Conservation (phyloP, 2,329 filamentous ascomycete species). For the Cordyceps farinosa region DNA sequence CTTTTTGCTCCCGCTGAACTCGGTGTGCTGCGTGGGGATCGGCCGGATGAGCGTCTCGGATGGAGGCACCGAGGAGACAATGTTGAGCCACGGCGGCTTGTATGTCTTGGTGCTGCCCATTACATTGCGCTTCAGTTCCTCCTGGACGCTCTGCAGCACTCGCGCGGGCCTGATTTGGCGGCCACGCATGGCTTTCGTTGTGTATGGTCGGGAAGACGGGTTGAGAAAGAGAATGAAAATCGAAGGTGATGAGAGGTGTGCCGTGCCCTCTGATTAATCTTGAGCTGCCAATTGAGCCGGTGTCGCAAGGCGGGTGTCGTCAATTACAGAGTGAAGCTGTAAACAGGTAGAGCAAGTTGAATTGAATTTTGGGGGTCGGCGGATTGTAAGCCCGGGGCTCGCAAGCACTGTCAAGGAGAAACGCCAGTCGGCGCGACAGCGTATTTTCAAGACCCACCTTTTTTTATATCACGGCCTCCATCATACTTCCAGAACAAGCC, state of each 20-base stretch:
- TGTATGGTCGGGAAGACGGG: slow-evolving; percentile 17
- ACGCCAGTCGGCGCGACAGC: neutral
- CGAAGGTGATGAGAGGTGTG: too few species aligned
- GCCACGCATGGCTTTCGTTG: slow-evolving; percentile 34
- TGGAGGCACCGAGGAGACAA: slow-evolving; percentile 53
- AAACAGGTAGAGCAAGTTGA: neutral
- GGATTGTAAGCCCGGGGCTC: slow-evolving; percentile 29
- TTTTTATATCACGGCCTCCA: slow-evolving; percentile 10
- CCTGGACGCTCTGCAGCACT: slow-evolving; percentile 44
- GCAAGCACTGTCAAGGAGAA: slow-evolving; percentile 9
- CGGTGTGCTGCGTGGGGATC: slow-evolving; percentile 45
- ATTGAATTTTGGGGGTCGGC: slow-evolving; percentile 26
- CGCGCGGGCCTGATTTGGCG: slow-evolving; percentile 45
- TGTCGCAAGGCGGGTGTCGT: slow-evolving; percentile 17
- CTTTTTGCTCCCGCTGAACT: slow-evolving; percentile 36
- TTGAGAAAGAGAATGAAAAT: neutral
- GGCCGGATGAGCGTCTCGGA: slow-evolving; percentile 55
- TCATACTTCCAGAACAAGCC: neutral
- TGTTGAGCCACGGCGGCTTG: slow-evolving; percentile 48
- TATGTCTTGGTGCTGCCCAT: slow-evolving; percentile 32
- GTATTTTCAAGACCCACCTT: slow-evolving; percentile 12
- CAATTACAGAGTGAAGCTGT: slow-evolving; percentile 20
- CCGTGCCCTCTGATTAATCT: neutral
- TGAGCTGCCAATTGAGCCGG: neutral
- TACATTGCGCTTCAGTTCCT: slow-evolving; percentile 41